phyloP scores from a whole-genome alignment of 257 asterid species.

The Solanum chiquidenum region DNA sequence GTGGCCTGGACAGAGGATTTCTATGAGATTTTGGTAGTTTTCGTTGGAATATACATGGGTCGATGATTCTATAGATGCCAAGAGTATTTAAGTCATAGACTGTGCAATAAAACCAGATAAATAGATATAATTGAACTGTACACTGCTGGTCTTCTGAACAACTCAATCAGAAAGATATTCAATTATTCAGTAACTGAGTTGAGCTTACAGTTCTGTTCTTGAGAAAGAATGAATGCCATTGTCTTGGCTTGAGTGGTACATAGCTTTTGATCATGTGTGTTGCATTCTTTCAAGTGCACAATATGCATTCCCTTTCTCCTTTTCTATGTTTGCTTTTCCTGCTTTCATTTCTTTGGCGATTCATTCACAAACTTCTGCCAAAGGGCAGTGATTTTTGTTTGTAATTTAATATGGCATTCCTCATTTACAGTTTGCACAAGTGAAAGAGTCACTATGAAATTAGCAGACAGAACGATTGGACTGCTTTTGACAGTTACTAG shows the following conservation, averaged over 20 bases:
- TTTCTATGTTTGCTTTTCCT: neutral
- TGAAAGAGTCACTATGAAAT: slow-evolving; percentile 30
- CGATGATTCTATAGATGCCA: neutral
- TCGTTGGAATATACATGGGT: neutral
- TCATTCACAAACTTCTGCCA: neutral
- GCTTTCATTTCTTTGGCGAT: neutral
- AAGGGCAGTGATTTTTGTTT: neutral
- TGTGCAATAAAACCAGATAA: neutral
- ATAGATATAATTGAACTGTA: neutral
- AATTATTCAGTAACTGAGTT: neutral
- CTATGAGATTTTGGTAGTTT: neutral
- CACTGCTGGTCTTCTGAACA: neutral
- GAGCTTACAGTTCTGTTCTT: neutral
- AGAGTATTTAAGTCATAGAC: neutral
- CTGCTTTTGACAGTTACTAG: slow-evolving; percentile 64
- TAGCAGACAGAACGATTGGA: slow-evolving; percentile 82
- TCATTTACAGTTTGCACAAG: neutral
- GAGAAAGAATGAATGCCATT: neutral
- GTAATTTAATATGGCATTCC: neutral
- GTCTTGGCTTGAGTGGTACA: neutral
- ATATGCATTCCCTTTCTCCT: neutral
- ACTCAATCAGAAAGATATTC: neutral
- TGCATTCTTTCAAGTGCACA: neutral
- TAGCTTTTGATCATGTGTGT: neutral
- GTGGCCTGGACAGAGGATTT: neutral